Conservation (phyloP, 1,139 yeast genomes). For the Blastobotrys malaysiensis region DNA sequence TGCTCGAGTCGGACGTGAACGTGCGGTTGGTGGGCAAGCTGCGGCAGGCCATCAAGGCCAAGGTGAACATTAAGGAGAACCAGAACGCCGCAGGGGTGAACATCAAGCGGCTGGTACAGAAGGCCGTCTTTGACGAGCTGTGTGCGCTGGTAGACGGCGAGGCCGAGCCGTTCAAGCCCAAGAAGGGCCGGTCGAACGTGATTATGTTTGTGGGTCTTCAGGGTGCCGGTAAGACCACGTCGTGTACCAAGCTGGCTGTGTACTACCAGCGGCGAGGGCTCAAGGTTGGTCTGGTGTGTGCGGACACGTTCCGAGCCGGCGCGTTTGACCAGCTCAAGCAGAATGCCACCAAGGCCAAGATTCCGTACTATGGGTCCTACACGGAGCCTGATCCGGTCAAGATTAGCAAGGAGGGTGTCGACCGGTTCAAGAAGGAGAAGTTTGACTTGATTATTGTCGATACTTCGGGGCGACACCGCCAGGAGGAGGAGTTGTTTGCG, state of each 20-base stretch:
- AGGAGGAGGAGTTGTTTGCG: conserved; percentile 82
- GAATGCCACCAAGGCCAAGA: conserved; percentile 90
- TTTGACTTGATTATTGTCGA: conserved; percentile 94
- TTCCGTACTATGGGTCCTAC: conserved; percentile 93
- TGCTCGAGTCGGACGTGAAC: conserved; percentile 89
- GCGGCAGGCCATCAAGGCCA: conserved; percentile 64
- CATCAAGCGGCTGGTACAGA: conserved; percentile 75
- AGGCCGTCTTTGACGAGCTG: conserved; percentile 89
- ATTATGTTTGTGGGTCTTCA: conserved; percentile 98
- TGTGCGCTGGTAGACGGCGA: conserved; percentile 73
- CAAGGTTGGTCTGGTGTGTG: conserved; percentile 95
- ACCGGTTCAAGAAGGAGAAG: conserved; percentile 81
- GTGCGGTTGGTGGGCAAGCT: conserved; percentile 72
- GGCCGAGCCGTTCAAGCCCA: conserved; percentile 67
- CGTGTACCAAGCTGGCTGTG: conserved; percentile 94
- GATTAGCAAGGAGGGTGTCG: conserved; percentile 89
- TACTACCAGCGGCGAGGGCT: conserved; percentile 91
- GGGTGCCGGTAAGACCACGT: conserved; percentile 98
- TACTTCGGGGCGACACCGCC: conserved; percentile 97
- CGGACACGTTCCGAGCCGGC: conserved; percentile 99
- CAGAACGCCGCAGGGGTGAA: conserved; percentile 48
- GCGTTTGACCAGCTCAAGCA: conserved; percentile 98
- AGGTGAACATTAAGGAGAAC: conserved; percentile 48
- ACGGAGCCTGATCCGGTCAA: conserved; percentile 94
- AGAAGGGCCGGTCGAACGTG: conserved; percentile 65